Evolutionary conservation across 2,329 filamentous ascomycete species (phyloP).

Genomic region (Sporothrix schenckii): DNA sequence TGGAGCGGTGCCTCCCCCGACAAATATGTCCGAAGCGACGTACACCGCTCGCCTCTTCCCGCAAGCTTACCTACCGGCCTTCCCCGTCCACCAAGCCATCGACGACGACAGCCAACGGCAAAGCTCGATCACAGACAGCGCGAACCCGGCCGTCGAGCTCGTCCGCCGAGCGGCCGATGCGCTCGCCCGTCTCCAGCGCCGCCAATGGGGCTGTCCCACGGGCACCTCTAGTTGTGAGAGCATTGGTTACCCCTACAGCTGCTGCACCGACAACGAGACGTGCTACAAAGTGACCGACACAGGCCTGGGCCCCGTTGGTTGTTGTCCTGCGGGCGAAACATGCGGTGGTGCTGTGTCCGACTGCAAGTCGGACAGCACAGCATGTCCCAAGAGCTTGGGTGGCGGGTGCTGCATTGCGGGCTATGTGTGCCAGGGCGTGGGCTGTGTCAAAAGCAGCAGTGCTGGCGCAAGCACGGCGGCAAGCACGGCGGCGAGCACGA

Average conservation of each 20-base stretch:
- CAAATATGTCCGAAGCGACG: slow-evolving; percentile 44
- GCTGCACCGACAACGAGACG: slow-evolving; percentile 67
- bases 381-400: slow-evolving; percentile 66
- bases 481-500: slow-evolving; percentile 36
- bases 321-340: slow-evolving; percentile 67
- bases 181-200: slow-evolving; percentile 55
- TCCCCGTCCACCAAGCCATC: slow-evolving; percentile 50
- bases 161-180: slow-evolving; percentile 52
- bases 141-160: slow-evolving; percentile 39
- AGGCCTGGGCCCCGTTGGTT: slow-evolving; percentile 69
- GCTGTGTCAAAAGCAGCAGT: slow-evolving; percentile 56
- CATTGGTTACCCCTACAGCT: slow-evolving; percentile 70
- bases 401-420: slow-evolving; percentile 77
- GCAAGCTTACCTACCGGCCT: slow-evolving; percentile 52
- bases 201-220: slow-evolving; percentile 67
- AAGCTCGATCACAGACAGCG: slow-evolving; percentile 25
- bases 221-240: slow-evolving; percentile 66
- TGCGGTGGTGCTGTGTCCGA: slow-evolving; percentile 65
- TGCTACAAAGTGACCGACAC: slow-evolving; percentile 68
- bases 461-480: slow-evolving; percentile 32
- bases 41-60: slow-evolving; percentile 10
- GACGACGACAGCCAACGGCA: slow-evolving; percentile 33
- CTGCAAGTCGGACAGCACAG: slow-evolving; percentile 65
- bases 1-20: slow-evolving; percentile 31
- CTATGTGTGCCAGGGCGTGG: slow-evolving; percentile 68